Conservation (phyloP, 495 filamentous ascomycete species). For the Oleoguttula mirabilis region DNA sequence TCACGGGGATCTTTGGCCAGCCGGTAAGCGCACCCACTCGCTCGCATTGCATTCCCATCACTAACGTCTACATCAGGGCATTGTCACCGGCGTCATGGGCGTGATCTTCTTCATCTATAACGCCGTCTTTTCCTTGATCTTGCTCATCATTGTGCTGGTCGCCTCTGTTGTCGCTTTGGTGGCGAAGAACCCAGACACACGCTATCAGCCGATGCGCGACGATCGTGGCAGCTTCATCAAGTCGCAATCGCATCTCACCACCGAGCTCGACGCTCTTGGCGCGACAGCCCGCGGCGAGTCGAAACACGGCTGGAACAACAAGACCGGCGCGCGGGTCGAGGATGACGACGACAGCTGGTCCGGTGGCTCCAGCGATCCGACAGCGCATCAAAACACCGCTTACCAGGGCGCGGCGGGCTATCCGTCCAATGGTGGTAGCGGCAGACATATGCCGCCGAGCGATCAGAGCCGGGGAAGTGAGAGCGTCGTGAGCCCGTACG, state of each 20-base stretch:
- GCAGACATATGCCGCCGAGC: slow-evolving; percentile 7
- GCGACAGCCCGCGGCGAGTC: slow-evolving; percentile 79
- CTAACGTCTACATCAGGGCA: slow-evolving; percentile 33
- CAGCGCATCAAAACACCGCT: slow-evolving; percentile 3
- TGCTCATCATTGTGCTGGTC: slow-evolving; percentile 77
- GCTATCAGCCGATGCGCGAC: slow-evolving; percentile 94
- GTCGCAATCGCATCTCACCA: slow-evolving; percentile 78
- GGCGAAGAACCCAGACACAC: slow-evolving; percentile 89
- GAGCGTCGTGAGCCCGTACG: no score
- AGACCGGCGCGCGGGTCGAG: slow-evolving; percentile 46
- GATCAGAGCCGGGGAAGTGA: slow-evolving; percentile 14
- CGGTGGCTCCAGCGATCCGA: slow-evolving; percentile 6
- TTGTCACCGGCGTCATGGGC: slow-evolving; percentile 88
- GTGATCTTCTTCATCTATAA: slow-evolving; percentile 90
- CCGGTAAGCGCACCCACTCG: slow-evolving; percentile 43
- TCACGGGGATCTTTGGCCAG: slow-evolving; percentile 89
- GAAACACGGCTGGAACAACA: slow-evolving; percentile 53
- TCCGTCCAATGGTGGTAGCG: slow-evolving; percentile 1
- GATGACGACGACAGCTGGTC: slow-evolving; percentile 48
- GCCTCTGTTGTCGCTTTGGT: slow-evolving; percentile 71
- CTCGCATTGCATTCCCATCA: background rate
- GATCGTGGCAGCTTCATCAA: slow-evolving; percentile 98
- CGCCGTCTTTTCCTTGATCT: slow-evolving; percentile 71
- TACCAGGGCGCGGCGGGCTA: slow-evolving; percentile 8
- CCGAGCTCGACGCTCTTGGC: slow-evolving; percentile 85